These are phyloP conservation scores for Pythium utonaiense DNA, from an alignment of 352 stramenopile species.

Conservation along the genomic window DNA sequence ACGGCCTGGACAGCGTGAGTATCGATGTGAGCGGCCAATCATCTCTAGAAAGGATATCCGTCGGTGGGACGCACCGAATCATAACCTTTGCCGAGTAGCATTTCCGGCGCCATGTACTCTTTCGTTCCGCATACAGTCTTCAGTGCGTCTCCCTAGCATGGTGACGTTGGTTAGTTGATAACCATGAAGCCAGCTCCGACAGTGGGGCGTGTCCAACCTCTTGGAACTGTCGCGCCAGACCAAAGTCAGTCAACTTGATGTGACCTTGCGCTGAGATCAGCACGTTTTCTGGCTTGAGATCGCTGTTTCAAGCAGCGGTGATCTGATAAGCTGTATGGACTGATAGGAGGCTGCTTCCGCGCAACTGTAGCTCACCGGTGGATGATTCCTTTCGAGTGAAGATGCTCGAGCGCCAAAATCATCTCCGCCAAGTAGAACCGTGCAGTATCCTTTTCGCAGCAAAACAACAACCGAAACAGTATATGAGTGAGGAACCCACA, in stretches of 20 bases:
- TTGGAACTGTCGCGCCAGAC: constrained; percentile 71
- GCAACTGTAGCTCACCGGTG: constrained; percentile 44
- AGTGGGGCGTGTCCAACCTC: constrained; percentile 24
- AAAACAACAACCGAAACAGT: not conserved
- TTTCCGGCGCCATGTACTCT: constrained; percentile 87
- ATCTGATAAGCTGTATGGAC: too few relatives aligned
- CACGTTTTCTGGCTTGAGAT: constrained; percentile 92
- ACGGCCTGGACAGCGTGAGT: constrained; percentile 51
- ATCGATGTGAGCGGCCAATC: too few relatives aligned
- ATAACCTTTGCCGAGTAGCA: constrained; percentile 81
- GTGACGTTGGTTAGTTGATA: not conserved
- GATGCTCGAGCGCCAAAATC: constrained; percentile 74
- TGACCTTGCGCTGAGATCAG: constrained; percentile 87
- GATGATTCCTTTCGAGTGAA: constrained; percentile 81
- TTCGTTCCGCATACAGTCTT: constrained; percentile 78
- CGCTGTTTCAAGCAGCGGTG: constrained; percentile 29
- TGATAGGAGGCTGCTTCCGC: too few relatives aligned
- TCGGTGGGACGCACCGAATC: constrained; percentile 51
- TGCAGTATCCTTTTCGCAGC: constrained; percentile 46
- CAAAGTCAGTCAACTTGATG: constrained; percentile 91
- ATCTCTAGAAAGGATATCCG: too few relatives aligned
- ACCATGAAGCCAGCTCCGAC: not conserved
- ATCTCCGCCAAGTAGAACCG: constrained; percentile 86
- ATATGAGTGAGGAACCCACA: not conserved
- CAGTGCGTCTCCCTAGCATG: constrained; percentile 49